Evolutionary conservation across 176 grass and related monocot genomes (phyloP), one percentile per base, ranked within the genome.

Genomic region (Olyra latifolia): DNA sequence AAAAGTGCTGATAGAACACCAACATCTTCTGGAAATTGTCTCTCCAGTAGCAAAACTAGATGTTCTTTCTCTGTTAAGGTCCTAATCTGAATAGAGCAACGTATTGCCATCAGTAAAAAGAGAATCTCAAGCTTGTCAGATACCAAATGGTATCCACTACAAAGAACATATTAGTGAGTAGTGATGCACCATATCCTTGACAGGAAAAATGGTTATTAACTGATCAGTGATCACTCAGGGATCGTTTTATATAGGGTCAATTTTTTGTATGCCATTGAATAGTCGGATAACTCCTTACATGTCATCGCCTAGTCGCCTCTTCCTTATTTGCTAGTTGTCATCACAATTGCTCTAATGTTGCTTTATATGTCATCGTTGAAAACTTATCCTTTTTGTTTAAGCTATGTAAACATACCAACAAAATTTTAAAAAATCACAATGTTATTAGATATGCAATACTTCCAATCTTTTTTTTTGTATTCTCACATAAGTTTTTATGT

Each of bases 1-100:
- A 97, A 80, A 85, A 82, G 87, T 42, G 91, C 76, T 23, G 89
- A 84, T 82, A 97, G 52, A 39, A 97, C 91, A 29, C 94, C 94
- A 64, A 97, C 87, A 84, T 97, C 94, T 40, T 85, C 87, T 43
- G 77, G 87, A 76, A 88, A 94, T 69, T 92, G 91, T 53, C 82
- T 83, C 74, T 92, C 91, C 65, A 94, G 79, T 1, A 62, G 84
- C 42, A 97, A 79, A 84, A 90, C 75, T 13, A 97, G 82, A 5
- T 94, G 42, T 48, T 94, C 94, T 57, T 97, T 97, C 49, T 94
- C 87, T 9, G 89, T 92, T 39, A 97, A 87, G 27, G 42, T 80
- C 83, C 94, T 91, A 81, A 86, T 87, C 91, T 97, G 84, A 86
- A 72, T 28, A 25, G 43, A 69, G 46, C 25, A 29, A 77, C 28